Conservation (phyloP, 2,329 filamentous ascomycete genomes). For the Claviceps quebecensis region DNA sequence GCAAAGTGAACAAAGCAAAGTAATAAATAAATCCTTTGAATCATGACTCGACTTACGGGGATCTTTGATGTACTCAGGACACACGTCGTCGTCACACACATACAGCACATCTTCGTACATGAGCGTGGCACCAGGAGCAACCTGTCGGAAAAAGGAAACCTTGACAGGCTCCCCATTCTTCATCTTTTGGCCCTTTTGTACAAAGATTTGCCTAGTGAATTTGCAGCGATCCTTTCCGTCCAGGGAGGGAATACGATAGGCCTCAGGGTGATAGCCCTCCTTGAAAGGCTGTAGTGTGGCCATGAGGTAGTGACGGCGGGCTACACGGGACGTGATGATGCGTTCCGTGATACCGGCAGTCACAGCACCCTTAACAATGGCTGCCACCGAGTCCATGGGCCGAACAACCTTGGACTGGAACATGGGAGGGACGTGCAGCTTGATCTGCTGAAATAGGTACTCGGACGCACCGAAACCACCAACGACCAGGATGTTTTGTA, state of each 20-base stretch:
- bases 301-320: slow-evolving; percentile 97
- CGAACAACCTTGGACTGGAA: slow-evolving; percentile 97
- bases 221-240: slow-evolving; percentile 98
- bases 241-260: slow-evolving; percentile 89
- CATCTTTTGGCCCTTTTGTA: slow-evolving; percentile 95
- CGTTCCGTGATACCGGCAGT: slow-evolving; percentile 96
- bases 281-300: slow-evolving; percentile 97
- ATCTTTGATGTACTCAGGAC: slow-evolving; percentile 97
- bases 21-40: too few relatives aligned
- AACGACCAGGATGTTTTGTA: slow-evolving; percentile 94
- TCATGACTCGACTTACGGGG: slow-evolving; percentile 57
- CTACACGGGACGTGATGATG: slow-evolving; percentile 91
- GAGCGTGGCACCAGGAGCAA: slow-evolving; percentile 87
- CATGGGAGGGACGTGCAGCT: slow-evolving; percentile 92
- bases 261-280: slow-evolving; percentile 94
- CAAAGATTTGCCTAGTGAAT: slow-evolving; percentile 95
- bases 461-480: slow-evolving; percentile 97
- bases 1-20: too few relatives aligned
- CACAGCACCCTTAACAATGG: slow-evolving; percentile 96
- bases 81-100: slow-evolving; percentile 94
- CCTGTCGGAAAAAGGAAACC: slow-evolving; percentile 96
- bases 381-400: slow-evolving; percentile 96
- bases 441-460: slow-evolving; percentile 99
- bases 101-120: slow-evolving; percentile 99
- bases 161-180: slow-evolving; percentile 99